A percentile compares a stretch with the other conserved stretches of the same genome.
Evolutionary conservation across 192 early-diverging fungal species (phyloP).

Genomic region (Phlyctochytrium arcticum): DNA sequence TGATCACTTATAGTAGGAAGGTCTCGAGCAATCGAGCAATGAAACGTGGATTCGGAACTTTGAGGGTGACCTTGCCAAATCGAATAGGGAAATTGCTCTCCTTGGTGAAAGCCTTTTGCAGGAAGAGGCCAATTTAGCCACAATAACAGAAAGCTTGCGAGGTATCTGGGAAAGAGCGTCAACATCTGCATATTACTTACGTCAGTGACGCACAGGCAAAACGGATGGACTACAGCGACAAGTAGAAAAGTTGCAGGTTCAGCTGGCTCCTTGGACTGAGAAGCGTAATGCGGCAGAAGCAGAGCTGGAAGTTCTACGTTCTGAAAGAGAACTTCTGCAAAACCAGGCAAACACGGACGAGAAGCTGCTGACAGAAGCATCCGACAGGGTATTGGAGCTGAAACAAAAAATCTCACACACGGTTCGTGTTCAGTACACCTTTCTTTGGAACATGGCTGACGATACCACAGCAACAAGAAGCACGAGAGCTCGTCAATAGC

Average conservation of each 20-base stretch:
- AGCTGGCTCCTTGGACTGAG: slow-evolving; percentile 83
- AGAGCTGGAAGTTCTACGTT: slow-evolving; percentile 69
- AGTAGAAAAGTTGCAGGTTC: slow-evolving; percentile 81
- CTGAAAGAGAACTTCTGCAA: slow-evolving; percentile 76
- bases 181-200: not conserved
- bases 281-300: slow-evolving; percentile 72
- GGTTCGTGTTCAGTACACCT: too few species aligned
- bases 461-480: too few species aligned
- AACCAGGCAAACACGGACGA: slow-evolving; percentile 42
- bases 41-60: slow-evolving; percentile 66
- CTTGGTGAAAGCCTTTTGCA: slow-evolving; percentile 57
- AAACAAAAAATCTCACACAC: too few species aligned
- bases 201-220: slow-evolving; percentile 54
- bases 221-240: slow-evolving; percentile 75
- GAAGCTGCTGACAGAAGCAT: slow-evolving; percentile 11
- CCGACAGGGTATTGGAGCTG: slow-evolving; percentile 47
- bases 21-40: slow-evolving; percentile 55
- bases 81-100: slow-evolving; percentile 52
- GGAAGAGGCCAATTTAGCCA: slow-evolving; percentile 71
- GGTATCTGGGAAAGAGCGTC: slow-evolving; percentile 29
- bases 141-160: slow-evolving; percentile 73
- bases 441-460: too few species aligned
- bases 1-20: slow-evolving; percentile 32
- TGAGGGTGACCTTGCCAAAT: slow-evolving; percentile 58
- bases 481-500: too few species aligned